A percentile compares a stretch with the other conserved stretches of the same genome.
Evolutionary conservation across 1,284 basidiomycete genomes (phyloP).

Genomic region (Tylopilus sp.): DNA sequence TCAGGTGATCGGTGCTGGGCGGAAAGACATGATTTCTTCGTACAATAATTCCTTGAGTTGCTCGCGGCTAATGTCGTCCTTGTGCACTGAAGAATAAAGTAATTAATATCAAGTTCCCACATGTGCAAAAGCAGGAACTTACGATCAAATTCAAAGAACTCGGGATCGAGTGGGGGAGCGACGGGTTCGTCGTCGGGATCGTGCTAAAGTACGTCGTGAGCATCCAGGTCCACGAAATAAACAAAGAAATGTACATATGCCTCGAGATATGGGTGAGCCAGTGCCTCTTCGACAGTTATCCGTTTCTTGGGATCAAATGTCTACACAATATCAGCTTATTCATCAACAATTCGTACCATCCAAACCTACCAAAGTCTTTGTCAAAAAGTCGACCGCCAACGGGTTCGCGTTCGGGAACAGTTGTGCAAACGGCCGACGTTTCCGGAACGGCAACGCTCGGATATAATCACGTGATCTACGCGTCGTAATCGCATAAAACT

Average conservation of each 20-base stretch:
- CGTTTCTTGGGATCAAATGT: constrained; percentile 94
- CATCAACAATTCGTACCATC: neutral
- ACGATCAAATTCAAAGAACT: constrained; percentile 93
- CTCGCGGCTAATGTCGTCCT: constrained; percentile 89
- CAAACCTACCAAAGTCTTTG: constrained; percentile 79
- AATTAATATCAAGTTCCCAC: neutral
- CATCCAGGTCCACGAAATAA: neutral
- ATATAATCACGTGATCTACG: constrained; percentile 88
- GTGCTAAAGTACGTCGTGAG: constrained; percentile 47
- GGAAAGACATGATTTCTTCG: constrained; percentile 79
- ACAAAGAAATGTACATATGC: constrained; percentile 68
- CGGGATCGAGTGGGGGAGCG: constrained; percentile 84
- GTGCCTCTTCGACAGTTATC: constrained; percentile 87
- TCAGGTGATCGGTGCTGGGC: constrained; percentile 58
- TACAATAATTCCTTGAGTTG: constrained; percentile 69
- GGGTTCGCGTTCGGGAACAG: constrained; percentile 88
- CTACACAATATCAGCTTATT: constrained; percentile 35
- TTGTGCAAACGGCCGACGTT: constrained; percentile 72
- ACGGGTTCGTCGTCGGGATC: constrained; percentile 93
- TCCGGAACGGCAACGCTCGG: constrained; percentile 84
- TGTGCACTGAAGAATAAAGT: constrained; percentile 81
- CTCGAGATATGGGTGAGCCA: constrained; percentile 88
- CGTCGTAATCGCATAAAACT: constrained; percentile 89
- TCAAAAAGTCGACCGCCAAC: constrained; percentile 86
- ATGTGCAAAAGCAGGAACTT: neutral